Evolutionary conservation across 1,284 basidiomycete genomes (phyloP), one percentile per base, ranked within the genome.

Genomic region (Austropuccinia psidii): DNA sequence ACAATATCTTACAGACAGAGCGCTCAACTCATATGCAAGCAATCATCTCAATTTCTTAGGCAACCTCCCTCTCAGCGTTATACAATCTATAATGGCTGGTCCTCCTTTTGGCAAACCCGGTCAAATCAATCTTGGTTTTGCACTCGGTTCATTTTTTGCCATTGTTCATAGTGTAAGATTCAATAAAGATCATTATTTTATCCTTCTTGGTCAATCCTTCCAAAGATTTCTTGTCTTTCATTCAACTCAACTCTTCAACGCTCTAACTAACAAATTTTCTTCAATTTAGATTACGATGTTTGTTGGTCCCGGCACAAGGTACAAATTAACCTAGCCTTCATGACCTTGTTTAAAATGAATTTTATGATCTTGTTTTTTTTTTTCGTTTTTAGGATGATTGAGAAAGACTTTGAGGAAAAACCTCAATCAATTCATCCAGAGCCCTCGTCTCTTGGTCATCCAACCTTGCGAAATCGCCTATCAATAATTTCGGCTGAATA

Each of bases 281-380:
- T 21, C 4, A 9, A 17, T 43, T 2, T 24, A 68, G 66, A 21
- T 68, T 4, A 54, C 55, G 35, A 55, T 68, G 50, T 68, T 68
- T 41, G 54, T 43, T 21, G 66, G 66, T 17, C 66, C 66, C 17
- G 66, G 66, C 7, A 68, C 39, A 57, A 68, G n/a, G 66, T 68
- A 35, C 11, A n/a, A 27, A 19, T 37, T 39, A 37, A 11, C 15
- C 41, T 9, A 4, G 9, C 6, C 33, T 4, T 37, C 17, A n/a
- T 35, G n/a, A n/a, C n/a, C n/a, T n/a, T n/a, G n/a, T n/a, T n/a
- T n/a, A n/a, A n/a, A n/a, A n/a, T n/a, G n/a, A n/a, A n/a, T n/a
- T n/a, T n/a, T n/a, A n/a, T n/a, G n/a, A n/a, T n/a, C n/a, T n/a
- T n/a, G n/a, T n/a, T n/a, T n/a, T n/a, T n/a, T n/a, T n/a, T n/a